Evolutionary conservation across 2,329 filamentous ascomycete species (phyloP), one percentile per base, ranked within the genome.

Genomic region (Penicillium corylophilum): DNA sequence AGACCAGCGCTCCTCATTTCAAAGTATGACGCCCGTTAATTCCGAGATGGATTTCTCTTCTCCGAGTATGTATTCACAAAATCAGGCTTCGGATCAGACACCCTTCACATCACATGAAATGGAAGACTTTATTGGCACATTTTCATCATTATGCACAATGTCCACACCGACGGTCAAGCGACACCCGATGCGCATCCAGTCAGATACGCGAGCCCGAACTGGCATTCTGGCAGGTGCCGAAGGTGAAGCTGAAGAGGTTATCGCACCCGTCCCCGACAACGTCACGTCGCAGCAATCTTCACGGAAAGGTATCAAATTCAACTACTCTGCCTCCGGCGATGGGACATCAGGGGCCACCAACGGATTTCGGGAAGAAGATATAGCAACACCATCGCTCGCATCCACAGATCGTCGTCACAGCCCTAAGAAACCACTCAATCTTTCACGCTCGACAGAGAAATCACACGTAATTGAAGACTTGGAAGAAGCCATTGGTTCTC

Each of bases 81-180:
- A 59, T 16, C 36, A 51, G 23, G n/a, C 31, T 10, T 46, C 54
- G 10, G 39, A 31, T 39, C 40, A 50, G 15, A 44, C 42, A 13
- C 42, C 38, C 35, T 31, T 42, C 23, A 18, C 40, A 8, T 50
- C 39, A 24, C 51, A 54, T 29, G 60, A 58, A 16, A 49, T 69
- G 40, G 60, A 68, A 50, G 55, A 62, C 20, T 45, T 65, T n/a
- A 53, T 63, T 20, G 59, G 58, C 22, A 49, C 54, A 16, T 69
- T 69, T 33, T 61, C 67, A 5, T 60, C 63, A 5, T 48, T 59
- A 29, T 62, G 53, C 49, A 60, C 51, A 28, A 46, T 60, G 31
- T 56, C 63, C 18, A 46, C 50, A 26, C 46, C 52, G 20, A 47
- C 43, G 26, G 40, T 54, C n/a, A 70, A 69, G 39, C 54, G 55